Evolutionary conservation across 2,329 filamentous ascomycete genomes (phyloP), one percentile per base, ranked within the genome.

Genomic region (Xylaria sp.): DNA sequence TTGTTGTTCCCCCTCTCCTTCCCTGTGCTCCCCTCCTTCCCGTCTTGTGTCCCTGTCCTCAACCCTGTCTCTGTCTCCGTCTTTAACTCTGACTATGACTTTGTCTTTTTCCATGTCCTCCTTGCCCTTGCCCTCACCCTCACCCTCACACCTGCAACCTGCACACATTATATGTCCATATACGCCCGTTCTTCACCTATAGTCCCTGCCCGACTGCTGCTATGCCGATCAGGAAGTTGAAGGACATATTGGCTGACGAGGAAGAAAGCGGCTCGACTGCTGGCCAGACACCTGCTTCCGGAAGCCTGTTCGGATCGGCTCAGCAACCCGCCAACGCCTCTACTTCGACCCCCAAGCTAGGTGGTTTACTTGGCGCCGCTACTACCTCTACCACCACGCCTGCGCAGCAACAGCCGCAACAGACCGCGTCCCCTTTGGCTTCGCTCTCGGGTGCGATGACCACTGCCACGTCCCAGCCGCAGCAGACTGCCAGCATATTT

Each of bases 381-480:
- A 28, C 60, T 7, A 25, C 59, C n/a, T 31, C 18, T n/a, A 7
- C 55, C 33, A 13, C 71, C 65, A 55, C 67, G 57, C 20, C 64
- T 55, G 39, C 25, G 18, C 65, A 33, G n/a, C 71, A 67, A 56
- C 67, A 63, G 18, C 60, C 59, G 39, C 73, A 70, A 52, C 78
- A 75, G 67, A 36, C 62, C 71, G 72, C 72, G 8, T 74, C 75
- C 39, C 61, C 81, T n/a, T 82, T 82, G 66, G 80, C 79, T 18
- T 73, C 76, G 6, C 31, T 72, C 63, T 59, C 28, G 28, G 28
- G 28, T 28, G 28, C 74, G 71, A 66, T 75, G 69, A 46, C 75
- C 7, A 39, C 73, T 63, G 62, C 74, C 71, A 65, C 76, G 69
- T 43, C 75, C 8, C 75, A 75, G 60, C 74, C 72, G 67, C 65